Base-by-base conservation (phyloP, 2,329 filamentous ascomycete genomes). In the Dactylella cylindrospora region DNA sequence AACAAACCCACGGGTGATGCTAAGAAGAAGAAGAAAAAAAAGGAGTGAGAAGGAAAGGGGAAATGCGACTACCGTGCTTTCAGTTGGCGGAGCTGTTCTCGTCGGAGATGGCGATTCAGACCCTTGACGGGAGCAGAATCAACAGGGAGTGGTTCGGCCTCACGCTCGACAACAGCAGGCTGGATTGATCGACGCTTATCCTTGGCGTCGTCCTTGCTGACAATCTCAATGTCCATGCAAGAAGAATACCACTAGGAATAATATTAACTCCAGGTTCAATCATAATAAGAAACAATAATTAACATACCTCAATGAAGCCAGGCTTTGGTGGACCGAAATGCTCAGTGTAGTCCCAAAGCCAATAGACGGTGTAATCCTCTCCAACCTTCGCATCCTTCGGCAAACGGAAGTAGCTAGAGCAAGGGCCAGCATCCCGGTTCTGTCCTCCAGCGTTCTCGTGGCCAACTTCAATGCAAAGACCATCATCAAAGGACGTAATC, bases 261-360 rank as follows among this genome's bases (percentile, higher is more conserved):
- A 31, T 49, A 31, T 46, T 52, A 25, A 17, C 23, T 2, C 36
- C 12, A 36, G 15, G 5, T 17, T n/a, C 8, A 17, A 39, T 50
- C 5, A 9, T 9, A 22, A 22, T 12, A 51, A 38, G 22, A 23
- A 29, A 43, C 2, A 36, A 25, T 10, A 15, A 26, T 23, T 31
- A 43, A 49, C 60, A 50, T 46, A 43, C 41, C 60, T 31, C 70
- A 9, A 50, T 19, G 29, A 35, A 62, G 12, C 41, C 47, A 3
- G 55, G 55, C 47, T 62, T 64, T 39, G 59, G 32, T 36, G 52
- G 49, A 5, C 50, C 66, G 28, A 68, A 67, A 28, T 69, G 65
- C 39, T 59, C 31, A 6, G 60, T 60, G 40, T 64, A 98, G 73
- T 95, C 86, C 93, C 93, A 97, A 38, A 96, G 85, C 91, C 91